Evolutionary conservation across 2,329 filamentous ascomycete genomes (phyloP), one percentile per base, ranked within the genome.

Genomic region (Aspergillus luchuensis): DNA sequence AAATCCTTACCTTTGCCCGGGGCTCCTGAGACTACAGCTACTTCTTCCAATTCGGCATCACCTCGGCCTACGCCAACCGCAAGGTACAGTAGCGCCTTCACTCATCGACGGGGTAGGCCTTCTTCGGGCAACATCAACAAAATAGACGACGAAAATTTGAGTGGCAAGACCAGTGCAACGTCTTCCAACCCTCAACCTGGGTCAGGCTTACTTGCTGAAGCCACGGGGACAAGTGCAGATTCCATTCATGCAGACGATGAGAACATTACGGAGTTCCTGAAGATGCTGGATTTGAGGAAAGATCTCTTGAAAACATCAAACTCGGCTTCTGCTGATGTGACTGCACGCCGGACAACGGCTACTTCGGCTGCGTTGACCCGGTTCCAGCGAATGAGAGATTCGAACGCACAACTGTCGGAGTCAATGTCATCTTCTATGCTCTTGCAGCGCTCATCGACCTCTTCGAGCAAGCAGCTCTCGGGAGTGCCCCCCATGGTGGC

Each of bases 1-100:
- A 72, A 74, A 61, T 67, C 74, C 23, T 71, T 73, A 8, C 87
- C 74, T 19, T 71, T 73, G 8, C 87, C 89, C 4, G 78, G 86
- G 6, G 79, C 84, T 13, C 83, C 86, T 57, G 87, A 90, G 25
- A 84, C 84, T 61, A 81, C 84, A 0, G 81, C 87, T 60, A 84
- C 89, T 8, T 87, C 86, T 38, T 88, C 91, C 7, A 80, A 86
- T 58, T 87, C 89, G 5, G 87, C 89, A 58, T 96, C 92, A 7
- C 92, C 94, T 2, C 90, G 90, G 63, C 91, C 91, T 5, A 84
- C 87, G 8, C 87, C 89, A 0, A 87, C 91, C n/a, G 89, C 88
- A 62, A 88, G 91, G 50, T 98, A 96, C 73, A 96, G 92, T 75
- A 98, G 94, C 76, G 97, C 93, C 71, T 99, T 99, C 71, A 91